A percentile compares a stretch with the other conserved stretches of the same genome.
These are phyloP conservation scores for Ceratopteris richardii DNA, from an alignment of 75 land plant species.

Conservation along the genomic window DNA sequence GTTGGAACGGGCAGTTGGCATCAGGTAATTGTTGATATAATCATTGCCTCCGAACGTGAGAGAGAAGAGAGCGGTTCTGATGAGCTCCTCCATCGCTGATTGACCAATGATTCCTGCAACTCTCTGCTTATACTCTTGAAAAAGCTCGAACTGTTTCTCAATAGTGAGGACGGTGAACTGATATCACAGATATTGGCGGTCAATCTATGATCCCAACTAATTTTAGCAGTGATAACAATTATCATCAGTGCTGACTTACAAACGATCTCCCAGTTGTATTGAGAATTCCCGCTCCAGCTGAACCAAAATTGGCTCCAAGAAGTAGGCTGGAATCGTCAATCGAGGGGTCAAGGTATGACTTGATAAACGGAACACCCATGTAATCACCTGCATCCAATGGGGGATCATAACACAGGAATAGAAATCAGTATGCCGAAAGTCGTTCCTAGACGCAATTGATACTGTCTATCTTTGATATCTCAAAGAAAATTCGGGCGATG, in stretches of 20 bases:
- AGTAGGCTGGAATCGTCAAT: constrained; percentile 16
- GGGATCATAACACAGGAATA: too few species aligned
- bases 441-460: too few species aligned
- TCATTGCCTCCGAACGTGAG: constrained; percentile 52
- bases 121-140: constrained; percentile 14
- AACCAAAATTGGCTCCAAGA: constrained; percentile 17
- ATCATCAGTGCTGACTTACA: constrained; percentile 18
- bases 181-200: too few species aligned
- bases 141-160: constrained; percentile 15
- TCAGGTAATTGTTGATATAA: constrained; percentile 62
- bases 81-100: constrained; percentile 9
- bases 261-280: constrained; percentile 17
- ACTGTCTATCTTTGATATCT: too few species aligned
- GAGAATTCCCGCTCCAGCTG: constrained; percentile 29
- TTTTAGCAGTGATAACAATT: too few species aligned
- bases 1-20: constrained; percentile 21
- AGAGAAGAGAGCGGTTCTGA: constrained; percentile 23
- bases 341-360: constrained; percentile 11
- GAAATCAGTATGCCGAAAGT: too few species aligned
- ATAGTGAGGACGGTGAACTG: constrained; percentile 14
- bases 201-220: too few species aligned
- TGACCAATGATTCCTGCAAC: constrained; percentile 8
- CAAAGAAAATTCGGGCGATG: too few species aligned
- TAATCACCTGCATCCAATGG: constrained; percentile 23
- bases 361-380: constrained; percentile 16